Evolutionary conservation across 345 rosid species (phyloP), one percentile per base, ranked within the genome.

Genomic region (Carallia brachiata): DNA sequence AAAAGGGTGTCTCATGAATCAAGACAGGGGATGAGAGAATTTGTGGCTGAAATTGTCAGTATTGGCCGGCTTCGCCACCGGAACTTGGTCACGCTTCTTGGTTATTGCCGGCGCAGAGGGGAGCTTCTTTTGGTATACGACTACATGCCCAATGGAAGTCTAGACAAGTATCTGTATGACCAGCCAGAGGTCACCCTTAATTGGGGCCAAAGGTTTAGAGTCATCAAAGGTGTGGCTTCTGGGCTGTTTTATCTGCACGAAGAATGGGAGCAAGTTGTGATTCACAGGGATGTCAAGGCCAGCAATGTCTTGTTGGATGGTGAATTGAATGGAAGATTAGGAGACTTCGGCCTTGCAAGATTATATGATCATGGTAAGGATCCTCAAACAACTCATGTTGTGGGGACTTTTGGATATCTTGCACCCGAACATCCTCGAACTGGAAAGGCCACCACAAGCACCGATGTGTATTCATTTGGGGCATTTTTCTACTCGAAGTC

Each of bases 331-430:
- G 90, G 84, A 19, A 79, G 87, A 16, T 62, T 89, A 6, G 89
- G 91, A 0, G 94, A 89, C 70, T 89, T 89, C 48, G 91, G 94
- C 6, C 83, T 89, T 9, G 89, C 91, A 5, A 82, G 84, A 69
- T 80, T 85, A 39, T 81, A 85, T 65, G 87, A 85, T 66, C 94
- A 87, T 6, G 89, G 88, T 5, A 71, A 75, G 1, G 86, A 82
- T 75, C 89, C 90, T 15, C 87, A 76, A 67, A 87, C 91, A 0
- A 89, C 94, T 13, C 85, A 68, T 4, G 66, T 85, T 1, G 91
- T 75, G 1, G 89, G 94, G 0, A 89, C 91, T 1, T 69, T 84
- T 28, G 94, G 91, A 2, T 89, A 89, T 76, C 71, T 87, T 4
- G 93, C 93, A 4, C 94, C 94, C 5, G 91, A 89, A 48, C 83